Conservation (phyloP, 2,329 filamentous ascomycete genomes). For the Ophiognomonia clavigignenti-juglandacearum region DNA sequence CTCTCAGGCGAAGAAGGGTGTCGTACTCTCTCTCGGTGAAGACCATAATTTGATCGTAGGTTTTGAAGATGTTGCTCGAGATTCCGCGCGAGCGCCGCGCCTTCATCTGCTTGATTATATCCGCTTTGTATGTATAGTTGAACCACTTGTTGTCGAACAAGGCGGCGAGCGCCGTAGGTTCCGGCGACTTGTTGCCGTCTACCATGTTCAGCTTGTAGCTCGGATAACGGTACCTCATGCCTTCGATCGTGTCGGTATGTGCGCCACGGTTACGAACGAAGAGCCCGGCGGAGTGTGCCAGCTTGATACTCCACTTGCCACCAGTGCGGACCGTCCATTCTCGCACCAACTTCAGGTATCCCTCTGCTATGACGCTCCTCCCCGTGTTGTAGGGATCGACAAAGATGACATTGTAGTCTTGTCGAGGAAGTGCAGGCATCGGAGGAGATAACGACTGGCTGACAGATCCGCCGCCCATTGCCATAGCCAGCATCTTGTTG, state of each 20-base stretch:
- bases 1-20: constrained; percentile 21
- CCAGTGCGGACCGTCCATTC: constrained; percentile 18
- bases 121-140: constrained; percentile 19
- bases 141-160: constrained; percentile 23
- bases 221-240: constrained; percentile 17
- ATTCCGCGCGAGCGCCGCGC: constrained; percentile 18
- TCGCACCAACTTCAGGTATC: constrained; percentile 18
- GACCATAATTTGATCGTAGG: constrained; percentile 23
- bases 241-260: constrained; percentile 17
- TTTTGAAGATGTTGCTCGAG: constrained; percentile 18
- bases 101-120: constrained; percentile 11
- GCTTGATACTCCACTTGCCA: constrained; percentile 19
- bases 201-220: constrained; percentile 14
- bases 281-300: constrained; percentile 22
- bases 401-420: constrained; percentile 22
- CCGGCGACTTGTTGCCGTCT: constrained; percentile 14
- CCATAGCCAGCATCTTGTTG: no score
- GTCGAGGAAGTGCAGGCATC: constrained; percentile 8
- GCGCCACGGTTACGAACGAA: constrained; percentile 18
- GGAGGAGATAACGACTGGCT: constrained; percentile 2
- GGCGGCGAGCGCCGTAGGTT: constrained; percentile 16
- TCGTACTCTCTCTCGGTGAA: constrained; percentile 24
- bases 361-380: constrained; percentile 21
- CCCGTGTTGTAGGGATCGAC: constrained; percentile 23
- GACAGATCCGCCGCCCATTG: constrained; percentile 12